These are phyloP conservation scores for Saitozyma sp. DNA, from an alignment of 768 basidiomycete species.

Conservation along the genomic window DNA sequence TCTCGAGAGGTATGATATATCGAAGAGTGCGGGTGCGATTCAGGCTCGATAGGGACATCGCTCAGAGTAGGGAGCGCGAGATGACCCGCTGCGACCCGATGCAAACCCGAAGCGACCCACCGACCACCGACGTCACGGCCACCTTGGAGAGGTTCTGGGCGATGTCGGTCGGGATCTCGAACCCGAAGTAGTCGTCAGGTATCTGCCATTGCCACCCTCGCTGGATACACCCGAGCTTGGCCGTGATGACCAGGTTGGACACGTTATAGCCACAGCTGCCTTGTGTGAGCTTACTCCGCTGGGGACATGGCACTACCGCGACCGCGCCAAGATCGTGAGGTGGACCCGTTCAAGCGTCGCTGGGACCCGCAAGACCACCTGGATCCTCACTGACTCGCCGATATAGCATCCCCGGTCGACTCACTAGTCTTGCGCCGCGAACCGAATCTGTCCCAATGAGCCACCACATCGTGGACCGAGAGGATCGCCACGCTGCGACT, in stretches of 20 bases:
- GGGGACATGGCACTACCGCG: not conserved
- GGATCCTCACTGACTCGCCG: not conserved
- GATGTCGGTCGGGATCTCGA: slow-evolving; percentile 33
- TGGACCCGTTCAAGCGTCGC: too few relatives aligned
- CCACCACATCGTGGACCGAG: too few relatives aligned
- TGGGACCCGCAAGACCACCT: too few relatives aligned
- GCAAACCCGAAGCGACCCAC: slow-evolving; percentile 11
- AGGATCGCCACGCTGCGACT: too few relatives aligned
- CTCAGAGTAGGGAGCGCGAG: too few relatives aligned
- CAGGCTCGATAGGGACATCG: too few relatives aligned
- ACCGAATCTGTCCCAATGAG: slow-evolving; percentile 5
- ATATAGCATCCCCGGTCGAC: not conserved
- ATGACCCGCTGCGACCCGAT: not conserved
- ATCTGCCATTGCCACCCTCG: slow-evolving; percentile 41
- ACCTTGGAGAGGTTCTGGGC: slow-evolving; percentile 28
- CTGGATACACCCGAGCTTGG: slow-evolving; percentile 39
- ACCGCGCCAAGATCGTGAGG: not conserved
- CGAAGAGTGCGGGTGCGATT: too few relatives aligned
- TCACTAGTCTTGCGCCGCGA: slow-evolving; percentile 25
- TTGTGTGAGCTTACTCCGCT: too few relatives aligned
- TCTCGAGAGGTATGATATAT: too few relatives aligned
- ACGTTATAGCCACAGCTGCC: slow-evolving; percentile 45
- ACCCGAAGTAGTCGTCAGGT: slow-evolving; percentile 39
- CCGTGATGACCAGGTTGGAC: slow-evolving; percentile 34
- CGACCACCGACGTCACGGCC: slow-evolving; percentile 26